Conservation (phyloP, 768 basidiomycete species). For the Boletus insuetus region DNA sequence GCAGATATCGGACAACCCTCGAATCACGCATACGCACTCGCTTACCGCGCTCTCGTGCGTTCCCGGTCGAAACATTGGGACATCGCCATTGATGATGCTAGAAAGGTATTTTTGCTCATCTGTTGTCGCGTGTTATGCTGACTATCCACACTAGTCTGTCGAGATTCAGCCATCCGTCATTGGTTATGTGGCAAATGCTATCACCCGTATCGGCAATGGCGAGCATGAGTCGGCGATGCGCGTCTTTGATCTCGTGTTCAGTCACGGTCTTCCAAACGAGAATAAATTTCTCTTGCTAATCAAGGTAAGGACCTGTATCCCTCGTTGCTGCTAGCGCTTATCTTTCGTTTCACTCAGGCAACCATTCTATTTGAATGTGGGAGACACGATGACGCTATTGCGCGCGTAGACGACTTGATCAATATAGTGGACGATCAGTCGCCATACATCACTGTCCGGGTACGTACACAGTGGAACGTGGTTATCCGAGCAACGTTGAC, state of each 20-base stretch:
- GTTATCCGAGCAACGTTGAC: not conserved
- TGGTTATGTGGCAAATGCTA: constrained; percentile 6
- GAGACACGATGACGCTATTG: too few relatives aligned
- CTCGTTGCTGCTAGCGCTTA: not conserved
- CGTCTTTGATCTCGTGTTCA: constrained; percentile 5
- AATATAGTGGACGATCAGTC: too few relatives aligned
- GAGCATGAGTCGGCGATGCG: not conserved
- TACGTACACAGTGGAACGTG: not conserved
- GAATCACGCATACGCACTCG: not conserved
- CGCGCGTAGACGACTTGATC: too few relatives aligned
- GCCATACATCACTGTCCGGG: too few relatives aligned
- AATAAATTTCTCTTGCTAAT: constrained; percentile 5
- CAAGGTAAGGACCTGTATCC: not conserved
- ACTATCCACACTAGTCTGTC: not conserved
- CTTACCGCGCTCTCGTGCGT: not conserved
- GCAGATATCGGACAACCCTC: not conserved
- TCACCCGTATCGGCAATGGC: not conserved
- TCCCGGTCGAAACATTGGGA: not conserved
- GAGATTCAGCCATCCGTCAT: constrained; percentile 1
- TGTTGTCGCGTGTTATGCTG: not conserved
- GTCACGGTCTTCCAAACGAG: not conserved
- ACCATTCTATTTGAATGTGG: not conserved
- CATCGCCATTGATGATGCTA: constrained; percentile 4
- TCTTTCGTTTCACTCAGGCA: not conserved
- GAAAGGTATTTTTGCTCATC: not conserved